A percentile compares a stretch with the other conserved stretches of the same genome.
Conservation (phyloP, 352 stramenopile genomes). For the Phytophthora constricta region DNA sequence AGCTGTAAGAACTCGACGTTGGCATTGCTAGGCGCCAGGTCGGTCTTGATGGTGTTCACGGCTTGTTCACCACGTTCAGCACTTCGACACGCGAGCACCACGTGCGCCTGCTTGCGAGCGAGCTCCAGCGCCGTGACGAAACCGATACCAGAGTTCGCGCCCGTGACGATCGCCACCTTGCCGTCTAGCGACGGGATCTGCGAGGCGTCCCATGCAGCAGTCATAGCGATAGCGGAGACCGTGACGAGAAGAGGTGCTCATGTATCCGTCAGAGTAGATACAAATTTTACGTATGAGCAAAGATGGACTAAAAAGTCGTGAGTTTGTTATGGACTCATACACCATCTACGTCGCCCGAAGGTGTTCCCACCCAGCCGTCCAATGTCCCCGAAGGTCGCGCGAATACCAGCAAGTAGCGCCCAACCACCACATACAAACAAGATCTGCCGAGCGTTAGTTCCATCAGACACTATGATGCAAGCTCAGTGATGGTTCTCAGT, state of each 20-base stretch:
- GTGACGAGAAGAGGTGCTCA: neutral
- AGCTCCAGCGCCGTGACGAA: conserved; percentile 71
- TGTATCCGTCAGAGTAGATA: too few relatives aligned
- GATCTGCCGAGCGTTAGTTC: neutral
- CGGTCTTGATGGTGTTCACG: conserved; percentile 31
- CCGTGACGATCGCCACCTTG: conserved; percentile 86
- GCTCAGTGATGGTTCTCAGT: conserved; percentile 96
- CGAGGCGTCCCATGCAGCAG: conserved; percentile 22
- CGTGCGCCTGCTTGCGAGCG: conserved; percentile 59
- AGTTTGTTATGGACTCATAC: too few relatives aligned
- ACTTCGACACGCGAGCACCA: conserved; percentile 88
- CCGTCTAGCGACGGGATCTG: conserved; percentile 42
- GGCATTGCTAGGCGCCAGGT: too few relatives aligned
- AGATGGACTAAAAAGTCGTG: neutral
- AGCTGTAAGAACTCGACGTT: too few relatives aligned
- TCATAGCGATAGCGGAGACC: neutral
- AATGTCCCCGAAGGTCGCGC: neutral
- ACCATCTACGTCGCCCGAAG: too few relatives aligned
- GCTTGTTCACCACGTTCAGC: conserved; percentile 33
- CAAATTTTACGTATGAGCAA: neutral
- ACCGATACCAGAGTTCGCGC: conserved; percentile 88
- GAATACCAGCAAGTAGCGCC: neutral
- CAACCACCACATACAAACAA: neutral
- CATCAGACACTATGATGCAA: conserved; percentile 74
- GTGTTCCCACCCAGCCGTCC: too few relatives aligned